Base-by-base conservation (phyloP, 2,329 filamentous ascomycete genomes). In the Microdochium nivale region DNA sequence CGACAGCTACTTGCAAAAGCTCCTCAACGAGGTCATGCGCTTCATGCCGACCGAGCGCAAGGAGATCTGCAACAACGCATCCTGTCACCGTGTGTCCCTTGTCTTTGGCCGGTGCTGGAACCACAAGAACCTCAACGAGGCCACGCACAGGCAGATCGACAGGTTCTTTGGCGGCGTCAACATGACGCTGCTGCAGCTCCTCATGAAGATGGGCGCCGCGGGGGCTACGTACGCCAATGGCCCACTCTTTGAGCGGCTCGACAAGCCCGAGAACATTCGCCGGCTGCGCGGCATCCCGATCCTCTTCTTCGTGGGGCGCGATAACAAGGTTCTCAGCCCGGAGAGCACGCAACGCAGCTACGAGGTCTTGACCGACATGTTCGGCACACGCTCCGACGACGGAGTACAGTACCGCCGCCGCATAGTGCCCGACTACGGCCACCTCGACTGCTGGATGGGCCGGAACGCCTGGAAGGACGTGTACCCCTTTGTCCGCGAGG, bases 41-140 rank as follows among this genome's bases (percentile, higher is more conserved):
- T 72, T 85, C 48, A 78, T 82, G 59, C 81, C 82, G 0, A 75
- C 77, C 44, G 64, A 66, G 11, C 67, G 72, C 9, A 65, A 67
- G 25, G 83, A 87, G 66, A 71, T 82, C 2, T 87, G 83, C 68
- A 78, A 72, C 61, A 83, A 75, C 54, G 77, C 78, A 2, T 72
- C 73, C 50, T 87, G 83, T 66, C 83, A 86, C 65, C 76, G 83
- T 16, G 71, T 72, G 50, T 75, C 74, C 4, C 67, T 86, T 24
- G 74, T 80, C 14, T 86, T 84, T 57, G 83, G 82, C 33, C 75
- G 79, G 55, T 79, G 74, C 65, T 87, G 82, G 82, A 81, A 76
- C 59, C 83, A 87, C 64, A 62, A 58, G 3, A 86, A 86, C 62
- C 73, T 86, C 27, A 86, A 85, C 66, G 79, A 80, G 66, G 80